Evolutionary conservation across 495 filamentous ascomycete species (phyloP).

Genomic region (Antarctomyces pellizariae): DNA sequence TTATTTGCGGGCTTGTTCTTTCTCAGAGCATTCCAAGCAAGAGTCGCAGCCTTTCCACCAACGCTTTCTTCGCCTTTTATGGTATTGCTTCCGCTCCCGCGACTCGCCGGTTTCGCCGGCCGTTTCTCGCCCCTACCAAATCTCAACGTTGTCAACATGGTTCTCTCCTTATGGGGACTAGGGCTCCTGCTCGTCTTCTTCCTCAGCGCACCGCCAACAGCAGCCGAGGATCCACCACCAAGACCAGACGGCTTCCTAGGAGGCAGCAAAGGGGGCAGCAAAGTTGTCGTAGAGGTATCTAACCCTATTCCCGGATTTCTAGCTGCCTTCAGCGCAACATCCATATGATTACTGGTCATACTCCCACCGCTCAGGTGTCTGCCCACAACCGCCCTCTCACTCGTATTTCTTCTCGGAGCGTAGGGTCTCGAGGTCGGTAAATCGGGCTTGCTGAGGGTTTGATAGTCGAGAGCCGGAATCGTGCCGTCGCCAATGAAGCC

Average conservation of each 20-base stretch:
- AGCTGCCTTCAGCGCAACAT: too few species aligned
- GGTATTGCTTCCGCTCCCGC: slow-evolving; percentile 13
- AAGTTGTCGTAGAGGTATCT: slow-evolving; percentile 14
- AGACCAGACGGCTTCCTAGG: slow-evolving; percentile 4
- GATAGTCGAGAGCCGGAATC: slow-evolving; percentile 54
- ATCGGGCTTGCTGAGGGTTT: slow-evolving; percentile 37
- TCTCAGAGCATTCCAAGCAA: slow-evolving; percentile 48
- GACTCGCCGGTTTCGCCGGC: slow-evolving; percentile 32
- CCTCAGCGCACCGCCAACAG: too few species aligned
- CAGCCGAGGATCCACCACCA: too few species aligned
- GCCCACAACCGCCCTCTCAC: slow-evolving; percentile 20
- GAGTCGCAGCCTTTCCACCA: slow-evolving; percentile 67
- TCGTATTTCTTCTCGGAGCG: slow-evolving; percentile 24
- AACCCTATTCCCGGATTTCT: too few species aligned
- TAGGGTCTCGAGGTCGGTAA: slow-evolving; percentile 37
- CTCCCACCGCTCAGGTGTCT: too few species aligned
- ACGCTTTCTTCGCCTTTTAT: slow-evolving; percentile 17
- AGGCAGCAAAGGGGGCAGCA: slow-evolving; percentile 13
- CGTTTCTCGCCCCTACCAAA: too few species aligned
- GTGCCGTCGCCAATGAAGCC: slow-evolving; percentile 61
- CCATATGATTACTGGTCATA: too few species aligned
- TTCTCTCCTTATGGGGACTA: slow-evolving; percentile 60
- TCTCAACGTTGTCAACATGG: slow-evolving; percentile 65
- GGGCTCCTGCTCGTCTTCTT: slow-evolving; percentile 34
- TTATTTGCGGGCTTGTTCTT: slow-evolving; percentile 14